phyloP scores from a whole-genome alignment of 805 yeast species.

The Wickerhamomyces queroliae region DNA sequence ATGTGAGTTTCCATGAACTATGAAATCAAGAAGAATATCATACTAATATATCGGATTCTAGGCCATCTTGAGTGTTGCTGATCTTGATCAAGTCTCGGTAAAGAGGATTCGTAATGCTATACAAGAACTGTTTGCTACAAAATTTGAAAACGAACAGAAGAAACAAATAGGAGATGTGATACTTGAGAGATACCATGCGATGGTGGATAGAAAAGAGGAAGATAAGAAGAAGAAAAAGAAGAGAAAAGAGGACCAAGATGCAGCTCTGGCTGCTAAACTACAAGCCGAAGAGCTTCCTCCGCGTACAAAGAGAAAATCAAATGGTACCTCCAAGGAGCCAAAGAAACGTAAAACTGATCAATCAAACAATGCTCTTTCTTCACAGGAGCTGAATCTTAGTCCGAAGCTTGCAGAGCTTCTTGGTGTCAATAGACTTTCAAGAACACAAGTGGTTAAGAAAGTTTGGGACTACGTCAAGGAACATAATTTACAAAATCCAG shows the following conservation, averaged over 20 bases:
- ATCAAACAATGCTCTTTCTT: constrained; percentile 29
- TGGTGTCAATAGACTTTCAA: constrained; percentile 38
- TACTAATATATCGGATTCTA: constrained; percentile 14
- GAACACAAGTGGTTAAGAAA: constrained; percentile 66
- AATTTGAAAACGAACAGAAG: constrained; percentile 40
- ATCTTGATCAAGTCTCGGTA: constrained; percentile 63
- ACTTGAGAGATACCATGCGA: constrained; percentile 46
- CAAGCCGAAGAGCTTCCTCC: constrained; percentile 24
- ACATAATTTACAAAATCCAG: constrained; percentile 58
- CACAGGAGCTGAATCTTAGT: constrained; percentile 42
- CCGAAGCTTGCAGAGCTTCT: constrained; percentile 45
- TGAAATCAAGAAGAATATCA: not conserved
- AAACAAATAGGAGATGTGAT: constrained; percentile 56
- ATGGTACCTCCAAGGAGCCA: constrained; percentile 7
- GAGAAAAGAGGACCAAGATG: constrained; percentile 45
- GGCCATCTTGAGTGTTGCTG: constrained; percentile 71
- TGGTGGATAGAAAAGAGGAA: constrained; percentile 35
- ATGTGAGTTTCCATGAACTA: constrained; percentile 35
- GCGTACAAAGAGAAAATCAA: constrained; percentile 13
- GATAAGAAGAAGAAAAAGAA: constrained; percentile 28
- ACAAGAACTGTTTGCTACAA: constrained; percentile 59
- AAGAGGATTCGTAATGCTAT: constrained; percentile 66
- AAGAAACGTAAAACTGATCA: constrained; percentile 15
- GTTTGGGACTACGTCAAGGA: constrained; percentile 69
- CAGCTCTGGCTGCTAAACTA: constrained; percentile 43